Base-by-base conservation (phyloP, 208 protist genomes). In the Acanthamoeba castellanii region DNA sequence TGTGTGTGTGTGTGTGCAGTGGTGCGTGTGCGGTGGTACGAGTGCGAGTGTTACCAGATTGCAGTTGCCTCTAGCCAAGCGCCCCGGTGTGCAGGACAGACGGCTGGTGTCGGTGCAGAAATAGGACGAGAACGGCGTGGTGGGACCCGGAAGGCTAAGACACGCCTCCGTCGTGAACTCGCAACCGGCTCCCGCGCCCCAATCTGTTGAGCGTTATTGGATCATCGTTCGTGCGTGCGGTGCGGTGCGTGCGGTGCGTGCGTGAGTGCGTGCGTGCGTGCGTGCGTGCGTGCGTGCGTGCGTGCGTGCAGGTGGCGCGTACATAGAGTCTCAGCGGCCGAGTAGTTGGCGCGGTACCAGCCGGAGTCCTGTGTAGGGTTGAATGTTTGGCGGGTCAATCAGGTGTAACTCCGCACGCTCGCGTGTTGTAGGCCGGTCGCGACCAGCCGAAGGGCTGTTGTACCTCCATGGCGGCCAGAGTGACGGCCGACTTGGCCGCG, bases 281-380 rank as follows among this genome's bases (percentile, higher is more conserved):
- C 42, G 20, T 59, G 11, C 55, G 20, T 22, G 20, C 3, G 55
- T 9, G 42, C 1, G 42, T 9, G 42, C 42, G 42, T 68, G 61
- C 27, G 27, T 68, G 27, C 59, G 27, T 27, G 59, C 25, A 72
- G 8, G 50, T 37, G 3, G 45, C 0, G 42, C 3, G 37, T 93
- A 91, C 84, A 34, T 13, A 72, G 84, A 42, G 84, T 45, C 52
- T 91, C 57, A 1, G 84, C 84, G 20, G 59, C 85, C 72, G 57
- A 74, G 55, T 72, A 92, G 85, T 92, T 92, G 25, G 85, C 85
- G 6, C 55, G 85, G 42, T 92, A 92, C 85, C 85, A 92, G 13
- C 85, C 85, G 0, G 59, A 76, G 20, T 92, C 85, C 85, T 84
- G 27, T 50, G 22, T 11, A 45, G 42, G 42, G 42, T 45, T 45